Evolutionary conservation across 371 early-diverging fungal species (phyloP).

Genomic region (Mortierella sp.): DNA sequence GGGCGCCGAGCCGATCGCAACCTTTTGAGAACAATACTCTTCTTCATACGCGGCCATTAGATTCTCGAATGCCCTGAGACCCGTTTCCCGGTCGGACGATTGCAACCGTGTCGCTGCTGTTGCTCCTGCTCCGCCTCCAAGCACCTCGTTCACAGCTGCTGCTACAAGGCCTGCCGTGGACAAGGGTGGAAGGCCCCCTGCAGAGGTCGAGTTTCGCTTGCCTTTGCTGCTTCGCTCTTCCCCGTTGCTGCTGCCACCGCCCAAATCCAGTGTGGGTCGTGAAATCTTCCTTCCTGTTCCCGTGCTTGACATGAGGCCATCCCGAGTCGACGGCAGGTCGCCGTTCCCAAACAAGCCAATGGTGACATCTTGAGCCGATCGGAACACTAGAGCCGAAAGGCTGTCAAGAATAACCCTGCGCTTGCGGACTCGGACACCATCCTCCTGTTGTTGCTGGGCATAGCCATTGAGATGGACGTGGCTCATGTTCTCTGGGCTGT

Average conservation of each 20-base stretch:
- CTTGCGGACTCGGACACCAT: conserved; percentile 18
- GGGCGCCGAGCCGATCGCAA: not conserved
- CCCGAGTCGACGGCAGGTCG: not conserved
- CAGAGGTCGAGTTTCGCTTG: too few relatives aligned
- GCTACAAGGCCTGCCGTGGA: too few relatives aligned
- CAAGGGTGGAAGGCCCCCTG: too few relatives aligned
- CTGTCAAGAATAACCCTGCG: conserved; percentile 23
- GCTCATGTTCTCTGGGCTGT: not conserved
- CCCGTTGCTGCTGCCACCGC: not conserved
- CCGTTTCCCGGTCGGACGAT: conserved; percentile 9
- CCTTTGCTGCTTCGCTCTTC: too few relatives aligned
- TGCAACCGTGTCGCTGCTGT: not conserved
- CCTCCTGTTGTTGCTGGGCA: not conserved
- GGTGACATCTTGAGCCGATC: conserved; percentile 15
- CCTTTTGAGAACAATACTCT: conserved; percentile 12
- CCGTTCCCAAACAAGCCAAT: conserved; percentile 5
- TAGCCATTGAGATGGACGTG: not conserved
- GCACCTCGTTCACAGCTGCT: too few relatives aligned
- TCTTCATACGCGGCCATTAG: conserved; percentile 28
- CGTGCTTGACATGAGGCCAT: not conserved
- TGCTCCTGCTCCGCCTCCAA: conserved; percentile 10
- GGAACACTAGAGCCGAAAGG: conserved; percentile 21
- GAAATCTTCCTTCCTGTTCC: not conserved
- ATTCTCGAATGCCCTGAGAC: conserved; percentile 36
- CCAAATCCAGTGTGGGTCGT: not conserved